phyloP scores from a whole-genome alignment of 805 yeast genomes.

The Candida schatavii region DNA sequence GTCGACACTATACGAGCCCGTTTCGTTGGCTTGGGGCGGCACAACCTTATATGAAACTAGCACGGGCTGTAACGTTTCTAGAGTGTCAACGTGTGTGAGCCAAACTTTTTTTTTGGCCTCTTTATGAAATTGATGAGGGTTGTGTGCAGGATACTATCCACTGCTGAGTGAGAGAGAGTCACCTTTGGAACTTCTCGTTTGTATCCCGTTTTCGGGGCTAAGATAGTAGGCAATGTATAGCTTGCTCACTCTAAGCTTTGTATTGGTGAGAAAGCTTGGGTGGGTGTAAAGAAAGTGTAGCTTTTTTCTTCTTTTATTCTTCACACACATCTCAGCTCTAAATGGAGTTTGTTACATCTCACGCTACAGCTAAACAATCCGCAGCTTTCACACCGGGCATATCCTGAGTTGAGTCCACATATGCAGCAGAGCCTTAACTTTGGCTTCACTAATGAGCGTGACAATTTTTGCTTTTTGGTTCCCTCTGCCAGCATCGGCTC shows the following conservation, averaged over 20 bases:
- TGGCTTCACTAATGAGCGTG: slow-evolving; percentile 22
- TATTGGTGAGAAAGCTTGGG: too few species aligned
- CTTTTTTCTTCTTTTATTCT: too few species aligned
- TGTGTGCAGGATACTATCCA: slow-evolving; percentile 1
- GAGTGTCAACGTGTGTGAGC: too few species aligned
- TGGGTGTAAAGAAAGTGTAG: too few species aligned
- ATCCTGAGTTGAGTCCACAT: slow-evolving; percentile 35
- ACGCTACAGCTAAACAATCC: slow-evolving; percentile 42
- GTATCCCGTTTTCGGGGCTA: too few species aligned
- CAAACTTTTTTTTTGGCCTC: background rate
- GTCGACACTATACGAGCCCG: too few species aligned
- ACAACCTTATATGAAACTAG: background rate
- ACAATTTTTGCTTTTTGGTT: slow-evolving; percentile 16
- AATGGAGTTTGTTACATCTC: slow-evolving; percentile 36
- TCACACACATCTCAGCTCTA: slow-evolving; percentile 38
- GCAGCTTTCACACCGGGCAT: slow-evolving; percentile 38
- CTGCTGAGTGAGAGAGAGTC: background rate
- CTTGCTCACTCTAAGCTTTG: too few species aligned
- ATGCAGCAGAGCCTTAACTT: slow-evolving; percentile 39
- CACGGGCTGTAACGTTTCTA: background rate
- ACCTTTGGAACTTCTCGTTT: too few species aligned
- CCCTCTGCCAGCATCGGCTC: slow-evolving; percentile 16
- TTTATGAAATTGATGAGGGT: background rate
- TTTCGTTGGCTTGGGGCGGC: background rate
- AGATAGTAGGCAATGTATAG: too few species aligned